A percentile compares a stretch with the other conserved stretches of the same genome.
Conservation (phyloP, 2,329 filamentous ascomycete genomes). For the Coniella vitis region DNA sequence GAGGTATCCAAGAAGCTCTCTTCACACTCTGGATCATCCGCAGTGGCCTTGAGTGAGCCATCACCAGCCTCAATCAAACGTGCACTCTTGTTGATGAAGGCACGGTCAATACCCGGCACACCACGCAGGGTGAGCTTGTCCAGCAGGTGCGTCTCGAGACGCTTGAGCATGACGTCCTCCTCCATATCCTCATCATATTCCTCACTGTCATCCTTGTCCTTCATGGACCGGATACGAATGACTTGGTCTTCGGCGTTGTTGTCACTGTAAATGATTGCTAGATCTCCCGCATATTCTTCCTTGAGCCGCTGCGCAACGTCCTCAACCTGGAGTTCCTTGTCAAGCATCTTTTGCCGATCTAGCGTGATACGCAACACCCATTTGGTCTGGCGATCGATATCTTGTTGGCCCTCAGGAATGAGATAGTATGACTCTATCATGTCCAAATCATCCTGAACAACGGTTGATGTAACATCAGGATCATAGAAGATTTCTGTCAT, state of each 20-base stretch:
- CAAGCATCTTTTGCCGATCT: slow-evolving; percentile 87
- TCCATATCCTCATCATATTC: slow-evolving; percentile 56
- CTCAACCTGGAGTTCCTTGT: slow-evolving; percentile 86
- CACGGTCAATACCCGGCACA: slow-evolving; percentile 80
- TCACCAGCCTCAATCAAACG: slow-evolving; percentile 61
- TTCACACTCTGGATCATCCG: slow-evolving; percentile 67
- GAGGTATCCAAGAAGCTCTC: slow-evolving; percentile 97
- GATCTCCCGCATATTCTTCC: slow-evolving; percentile 74
- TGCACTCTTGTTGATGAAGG: slow-evolving; percentile 82
- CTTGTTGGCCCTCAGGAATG: slow-evolving; percentile 70
- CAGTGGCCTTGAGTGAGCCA: slow-evolving; percentile 67
- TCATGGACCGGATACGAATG: slow-evolving; percentile 81
- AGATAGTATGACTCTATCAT: slow-evolving; percentile 98
- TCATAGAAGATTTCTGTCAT: slow-evolving; percentile 97
- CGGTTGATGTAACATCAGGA: slow-evolving; percentile 78
- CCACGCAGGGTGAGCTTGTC: slow-evolving; percentile 88
- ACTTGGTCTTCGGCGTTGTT: slow-evolving; percentile 96
- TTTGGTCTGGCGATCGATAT: slow-evolving; percentile 71
- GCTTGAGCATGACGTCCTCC: slow-evolving; percentile 88
- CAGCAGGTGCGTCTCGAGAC: slow-evolving; percentile 83
- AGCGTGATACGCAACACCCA: slow-evolving; percentile 94
- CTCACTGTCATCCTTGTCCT: slow-evolving; percentile 62
- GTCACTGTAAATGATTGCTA: slow-evolving; percentile 94
- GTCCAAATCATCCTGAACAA: slow-evolving; percentile 79
- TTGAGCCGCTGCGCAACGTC: slow-evolving; percentile 89